A percentile compares a stretch with the other conserved stretches of the same genome.
These are phyloP conservation scores for Torulaspora quercuum DNA, from an alignment of 805 yeast genomes.

Conservation along the genomic window DNA sequence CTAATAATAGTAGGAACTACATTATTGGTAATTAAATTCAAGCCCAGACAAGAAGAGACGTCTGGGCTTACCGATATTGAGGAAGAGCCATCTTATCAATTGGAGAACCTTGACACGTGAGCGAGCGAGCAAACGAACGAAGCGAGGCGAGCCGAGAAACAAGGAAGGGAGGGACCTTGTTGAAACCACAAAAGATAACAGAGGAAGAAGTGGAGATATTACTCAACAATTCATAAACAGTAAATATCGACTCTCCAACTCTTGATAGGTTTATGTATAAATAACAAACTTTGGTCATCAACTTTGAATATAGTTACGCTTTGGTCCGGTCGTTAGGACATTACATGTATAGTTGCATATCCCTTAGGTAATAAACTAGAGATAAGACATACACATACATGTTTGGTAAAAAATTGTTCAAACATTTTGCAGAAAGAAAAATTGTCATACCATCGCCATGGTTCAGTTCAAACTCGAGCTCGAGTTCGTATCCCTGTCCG, in stretches of 20 bases:
- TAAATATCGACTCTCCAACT: no score
- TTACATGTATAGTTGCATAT: no score
- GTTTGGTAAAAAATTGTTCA: constrained; percentile 4
- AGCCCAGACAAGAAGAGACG: constrained; percentile 35
- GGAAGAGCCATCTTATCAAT: not conserved
- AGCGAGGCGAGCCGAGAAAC: not conserved
- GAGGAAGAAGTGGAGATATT: not conserved
- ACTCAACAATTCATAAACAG: not conserved
- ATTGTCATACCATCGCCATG: not conserved
- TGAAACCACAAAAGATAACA: not conserved
- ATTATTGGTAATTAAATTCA: constrained; percentile 51
- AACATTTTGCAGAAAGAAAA: constrained; percentile 2
- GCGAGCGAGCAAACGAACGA: constrained; percentile 2
- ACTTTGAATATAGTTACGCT: no score
- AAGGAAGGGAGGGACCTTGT: no score
- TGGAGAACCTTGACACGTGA: no score
- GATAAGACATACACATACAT: constrained; percentile 3
- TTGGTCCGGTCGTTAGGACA: no score
- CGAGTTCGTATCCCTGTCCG: no score
- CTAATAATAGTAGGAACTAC: constrained; percentile 65
- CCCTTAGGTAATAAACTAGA: no score
- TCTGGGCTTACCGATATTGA: constrained; percentile 9
- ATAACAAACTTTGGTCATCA: no score
- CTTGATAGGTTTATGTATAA: no score
- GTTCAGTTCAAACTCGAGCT: no score